These are phyloP conservation scores for Entophlyctis helioformis DNA, from an alignment of 192 early-diverging fungal species.

Conservation along the genomic window DNA sequence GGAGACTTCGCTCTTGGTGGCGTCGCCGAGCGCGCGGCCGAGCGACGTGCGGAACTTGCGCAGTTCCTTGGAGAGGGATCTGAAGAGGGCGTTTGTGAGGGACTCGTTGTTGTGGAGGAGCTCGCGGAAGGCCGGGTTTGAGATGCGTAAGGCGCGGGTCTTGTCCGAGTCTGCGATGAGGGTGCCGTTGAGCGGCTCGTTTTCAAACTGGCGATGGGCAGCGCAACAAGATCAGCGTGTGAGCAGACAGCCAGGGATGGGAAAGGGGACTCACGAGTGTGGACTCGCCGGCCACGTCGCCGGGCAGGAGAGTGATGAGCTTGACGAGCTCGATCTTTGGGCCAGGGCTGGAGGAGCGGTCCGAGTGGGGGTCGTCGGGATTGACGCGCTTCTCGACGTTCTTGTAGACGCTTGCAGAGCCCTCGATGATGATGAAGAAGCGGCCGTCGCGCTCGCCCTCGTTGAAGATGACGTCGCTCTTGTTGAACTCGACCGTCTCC, in stretches of 20 bases:
- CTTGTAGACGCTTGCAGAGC: constrained; percentile 6
- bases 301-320: constrained; percentile 6
- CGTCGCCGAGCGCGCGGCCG: constrained; percentile 2
- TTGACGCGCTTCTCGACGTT: neutral
- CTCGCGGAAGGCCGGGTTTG: constrained; percentile 1
- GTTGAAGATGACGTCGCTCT: constrained; percentile 3
- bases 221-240: no score
- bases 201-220: constrained; percentile 2
- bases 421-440: constrained; percentile 7
- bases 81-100: constrained; percentile 5
- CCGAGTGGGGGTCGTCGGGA: no score
- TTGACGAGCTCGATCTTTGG: constrained; percentile 4
- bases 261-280: constrained; percentile 10
- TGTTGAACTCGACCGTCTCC: neutral
- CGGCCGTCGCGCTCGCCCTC: constrained; percentile 7
- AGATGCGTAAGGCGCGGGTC: constrained; percentile 8
- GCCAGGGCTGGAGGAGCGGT: no score
- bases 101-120: constrained; percentile 3
- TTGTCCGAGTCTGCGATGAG: constrained; percentile 3
- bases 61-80: constrained; percentile 10
- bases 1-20: neutral
- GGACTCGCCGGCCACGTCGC: constrained; percentile 11
- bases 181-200: constrained; percentile 4
- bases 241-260: no score
- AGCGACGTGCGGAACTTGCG: constrained; percentile 10